Evolutionary conservation across 2,329 filamentous ascomycete genomes (phyloP), one percentile per base, ranked within the genome.

Genomic region (Penicillium italicum): DNA sequence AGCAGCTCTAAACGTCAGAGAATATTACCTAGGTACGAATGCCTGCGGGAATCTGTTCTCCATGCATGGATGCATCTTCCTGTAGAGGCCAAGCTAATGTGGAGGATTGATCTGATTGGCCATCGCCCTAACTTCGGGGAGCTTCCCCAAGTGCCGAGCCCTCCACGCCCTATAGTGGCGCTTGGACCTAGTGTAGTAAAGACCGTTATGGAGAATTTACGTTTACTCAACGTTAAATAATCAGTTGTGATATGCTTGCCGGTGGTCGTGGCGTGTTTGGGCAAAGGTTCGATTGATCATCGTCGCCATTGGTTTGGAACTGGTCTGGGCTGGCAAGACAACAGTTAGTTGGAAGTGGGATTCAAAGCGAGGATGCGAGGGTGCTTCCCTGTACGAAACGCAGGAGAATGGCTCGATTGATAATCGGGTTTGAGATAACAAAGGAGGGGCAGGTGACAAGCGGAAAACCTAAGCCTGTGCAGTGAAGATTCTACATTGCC

Each of bases 21-120:
- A n/a, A n/a, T n/a, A n/a, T n/a, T n/a, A n/a, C n/a, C n/a, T n/a
- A n/a, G n/a, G n/a, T 24, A 24, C 5, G 24, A 5, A 24, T 24
- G 5, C 5, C 24, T 24, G 5, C 24, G 24, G 24, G 24, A 3
- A 24, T 24, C 24, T 24, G 24, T 24, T 38, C 36, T 20, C 36
- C 36, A 20, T 14, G 24, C 24, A 24, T n/a, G 24, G 12, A 24
- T 40, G 7, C 9, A n/a, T 42, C 4, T 6, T 24, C 20, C 2
- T 24, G 47, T 40, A 38, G 56, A 56, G 50, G 37, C 54, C 59
- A 61, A 59, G 34, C 50, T 7, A 22, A 50, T 37, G 12, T n/a
- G 47, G 55, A 40, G 2, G 10, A 31, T 11, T 3, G 3, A 30
- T 33, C 12, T 16, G 20, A 45, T 45, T 45, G 28, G 43, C 3